A percentile compares a stretch with the other conserved stretches of the same genome.
Evolutionary conservation across 176 grass and related monocot species (phyloP).

Genomic region (Urochloa ruziziensis): DNA sequence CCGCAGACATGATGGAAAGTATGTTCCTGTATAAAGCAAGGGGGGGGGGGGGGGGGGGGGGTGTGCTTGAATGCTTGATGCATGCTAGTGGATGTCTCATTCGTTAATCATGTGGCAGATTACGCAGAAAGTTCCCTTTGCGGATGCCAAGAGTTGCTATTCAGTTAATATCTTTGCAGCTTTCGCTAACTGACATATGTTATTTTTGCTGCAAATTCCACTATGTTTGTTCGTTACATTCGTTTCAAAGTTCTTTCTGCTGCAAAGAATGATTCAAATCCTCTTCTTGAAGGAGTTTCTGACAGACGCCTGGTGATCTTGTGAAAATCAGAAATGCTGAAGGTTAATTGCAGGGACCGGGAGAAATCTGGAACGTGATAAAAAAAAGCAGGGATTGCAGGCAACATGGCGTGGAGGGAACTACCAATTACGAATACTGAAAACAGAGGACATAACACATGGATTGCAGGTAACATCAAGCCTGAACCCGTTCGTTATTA

Average conservation of each 20-base stretch:
- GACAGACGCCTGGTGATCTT: not conserved
- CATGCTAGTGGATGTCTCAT: not conserved
- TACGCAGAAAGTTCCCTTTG: not conserved
- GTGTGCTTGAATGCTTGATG: slow-evolving; percentile 9
- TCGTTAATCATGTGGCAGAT: not conserved
- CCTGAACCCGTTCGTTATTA: not conserved
- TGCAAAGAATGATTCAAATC: not conserved
- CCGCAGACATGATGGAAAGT: not conserved
- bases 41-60: too few species aligned
- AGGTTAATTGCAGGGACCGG: not conserved
- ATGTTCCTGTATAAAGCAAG: slow-evolving; percentile 14
- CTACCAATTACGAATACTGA: not conserved
- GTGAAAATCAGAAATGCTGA: not conserved
- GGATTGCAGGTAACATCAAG: slow-evolving; percentile 2
- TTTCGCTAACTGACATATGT: not conserved
- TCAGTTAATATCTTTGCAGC: not conserved
- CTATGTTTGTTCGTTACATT: not conserved
- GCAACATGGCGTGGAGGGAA: not conserved
- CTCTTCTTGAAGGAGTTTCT: not conserved
- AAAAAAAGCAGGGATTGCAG: not conserved
- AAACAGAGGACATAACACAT: not conserved
- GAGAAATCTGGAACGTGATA: not conserved
- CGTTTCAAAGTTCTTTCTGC: not conserved
- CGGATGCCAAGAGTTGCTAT: not conserved
- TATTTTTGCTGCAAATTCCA: not conserved